These are phyloP conservation scores for Zhuliangozyma blackwelliae DNA, from an alignment of 1,139 yeast species.

Conservation along the genomic window DNA sequence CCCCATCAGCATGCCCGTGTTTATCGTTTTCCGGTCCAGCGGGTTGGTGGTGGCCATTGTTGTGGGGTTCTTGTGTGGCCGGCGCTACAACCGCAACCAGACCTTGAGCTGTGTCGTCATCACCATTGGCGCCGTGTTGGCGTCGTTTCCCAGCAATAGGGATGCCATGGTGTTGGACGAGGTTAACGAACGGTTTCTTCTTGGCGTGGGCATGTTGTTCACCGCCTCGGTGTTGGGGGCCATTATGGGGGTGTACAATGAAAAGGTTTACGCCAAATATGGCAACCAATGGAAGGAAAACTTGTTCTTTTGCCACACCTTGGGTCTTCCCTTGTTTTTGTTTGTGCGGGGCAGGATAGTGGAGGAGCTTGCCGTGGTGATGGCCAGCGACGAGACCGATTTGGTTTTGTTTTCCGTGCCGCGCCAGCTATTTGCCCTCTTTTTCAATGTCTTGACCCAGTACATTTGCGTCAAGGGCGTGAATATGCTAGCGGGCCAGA, in stretches of 20 bases:
- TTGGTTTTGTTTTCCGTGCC: slow-evolving; percentile 3
- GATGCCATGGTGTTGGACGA: slow-evolving; percentile 3
- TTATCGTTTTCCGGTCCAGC: slow-evolving; percentile 63
- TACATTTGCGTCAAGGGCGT: slow-evolving; percentile 66
- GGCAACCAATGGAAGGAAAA: slow-evolving; percentile 65
- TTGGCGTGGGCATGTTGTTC: slow-evolving; percentile 44
- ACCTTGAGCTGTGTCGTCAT: slow-evolving; percentile 48
- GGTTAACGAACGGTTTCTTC: slow-evolving; percentile 15
- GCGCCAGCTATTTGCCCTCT: slow-evolving; percentile 20
- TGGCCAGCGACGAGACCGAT: slow-evolving; percentile 2
- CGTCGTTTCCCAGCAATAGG: slow-evolving; percentile 28
- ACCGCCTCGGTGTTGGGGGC: slow-evolving; percentile 49
- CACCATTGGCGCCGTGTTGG: slow-evolving; percentile 53
- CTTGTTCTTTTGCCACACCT: slow-evolving; percentile 56
- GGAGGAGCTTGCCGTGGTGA: slow-evolving; percentile 13
- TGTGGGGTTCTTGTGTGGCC: slow-evolving; percentile 47
- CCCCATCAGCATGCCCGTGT: slow-evolving; percentile 62
- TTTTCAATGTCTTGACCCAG: slow-evolving; percentile 55
- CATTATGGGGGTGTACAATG: slow-evolving; percentile 53
- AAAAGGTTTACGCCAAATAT: slow-evolving; percentile 43
- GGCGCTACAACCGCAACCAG: slow-evolving; percentile 32
- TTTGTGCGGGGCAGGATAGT: slow-evolving; percentile 19
- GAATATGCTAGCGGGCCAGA: slow-evolving; percentile 52
- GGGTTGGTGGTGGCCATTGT: slow-evolving; percentile 62
- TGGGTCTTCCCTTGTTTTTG: slow-evolving; percentile 54